Evolutionary conservation across 176 grass and related monocot genomes (phyloP).

Genomic region (Oryza coarctata): DNA sequence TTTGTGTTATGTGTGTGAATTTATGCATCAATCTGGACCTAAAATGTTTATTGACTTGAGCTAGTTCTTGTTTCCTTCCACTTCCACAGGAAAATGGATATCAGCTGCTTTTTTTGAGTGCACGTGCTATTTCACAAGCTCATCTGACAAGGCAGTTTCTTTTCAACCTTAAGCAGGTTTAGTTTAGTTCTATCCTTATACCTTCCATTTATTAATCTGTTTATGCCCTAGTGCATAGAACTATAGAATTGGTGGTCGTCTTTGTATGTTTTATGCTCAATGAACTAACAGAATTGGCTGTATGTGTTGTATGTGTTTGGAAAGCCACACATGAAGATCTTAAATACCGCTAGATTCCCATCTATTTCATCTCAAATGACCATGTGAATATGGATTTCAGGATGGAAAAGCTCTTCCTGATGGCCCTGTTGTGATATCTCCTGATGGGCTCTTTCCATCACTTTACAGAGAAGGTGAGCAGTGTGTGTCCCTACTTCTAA

Average conservation of each 20-base stretch:
- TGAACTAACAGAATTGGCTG: neutral
- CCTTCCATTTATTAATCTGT: constrained; percentile 12
- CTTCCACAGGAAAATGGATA: constrained; percentile 89
- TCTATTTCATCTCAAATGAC: constrained; percentile 16
- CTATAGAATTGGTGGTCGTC: neutral
- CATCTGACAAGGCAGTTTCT: constrained; percentile 88
- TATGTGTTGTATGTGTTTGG: neutral
- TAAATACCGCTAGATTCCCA: constrained; percentile 20
- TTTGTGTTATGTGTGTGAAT: neutral
- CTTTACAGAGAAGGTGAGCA: constrained; percentile 94
- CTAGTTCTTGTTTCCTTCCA: constrained; percentile 37
- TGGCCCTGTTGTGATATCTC: constrained; percentile 98
- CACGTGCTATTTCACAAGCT: constrained; percentile 93
- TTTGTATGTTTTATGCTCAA: neutral
- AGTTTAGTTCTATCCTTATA: neutral
- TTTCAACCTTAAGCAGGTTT: constrained; percentile 93
- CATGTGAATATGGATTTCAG: constrained; percentile 54
- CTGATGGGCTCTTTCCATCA: constrained; percentile 95
- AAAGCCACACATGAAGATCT: neutral
- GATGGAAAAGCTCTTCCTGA: constrained; percentile 89
- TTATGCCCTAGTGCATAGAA: neutral
- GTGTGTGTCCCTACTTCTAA: neutral
- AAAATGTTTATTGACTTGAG: constrained; percentile 11
- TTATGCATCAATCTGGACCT: neutral
- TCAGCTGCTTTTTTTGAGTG: constrained; percentile 90